Percentiles rank a stretch among this genome's conserved stretches.
These are phyloP conservation scores for Morella rubra DNA, from an alignment of 306 rosid species.

Conservation along the genomic window DNA sequence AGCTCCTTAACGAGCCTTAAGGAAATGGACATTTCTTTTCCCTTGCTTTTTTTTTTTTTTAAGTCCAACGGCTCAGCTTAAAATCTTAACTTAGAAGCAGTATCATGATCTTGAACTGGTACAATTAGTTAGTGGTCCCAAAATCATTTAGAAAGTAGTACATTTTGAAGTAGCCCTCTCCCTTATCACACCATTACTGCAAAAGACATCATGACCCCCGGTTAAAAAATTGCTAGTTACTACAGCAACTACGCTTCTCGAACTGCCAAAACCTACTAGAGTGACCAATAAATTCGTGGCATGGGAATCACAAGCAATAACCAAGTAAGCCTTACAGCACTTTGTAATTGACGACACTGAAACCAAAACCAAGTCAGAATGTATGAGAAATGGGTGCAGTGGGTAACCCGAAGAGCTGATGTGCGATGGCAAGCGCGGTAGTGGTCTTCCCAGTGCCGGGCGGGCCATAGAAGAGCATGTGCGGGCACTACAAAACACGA, in stretches of 20 bases:
- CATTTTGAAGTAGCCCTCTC: too few relatives aligned
- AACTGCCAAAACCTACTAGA: too few relatives aligned
- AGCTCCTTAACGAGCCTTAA: too few relatives aligned
- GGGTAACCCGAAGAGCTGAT: slow-evolving; percentile 74
- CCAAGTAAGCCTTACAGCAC: background rate
- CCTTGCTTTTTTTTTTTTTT: background rate
- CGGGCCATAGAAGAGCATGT: slow-evolving; percentile 96
- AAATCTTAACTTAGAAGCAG: background rate
- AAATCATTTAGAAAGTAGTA: background rate
- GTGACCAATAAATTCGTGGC: too few relatives aligned
- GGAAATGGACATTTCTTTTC: too few relatives aligned
- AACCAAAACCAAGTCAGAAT: background rate
- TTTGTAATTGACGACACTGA: background rate
- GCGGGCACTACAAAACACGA: slow-evolving; percentile 61
- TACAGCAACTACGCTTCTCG: too few relatives aligned
- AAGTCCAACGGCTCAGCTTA: background rate
- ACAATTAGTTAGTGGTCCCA: background rate
- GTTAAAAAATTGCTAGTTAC: too few relatives aligned
- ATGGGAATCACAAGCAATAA: too few relatives aligned
- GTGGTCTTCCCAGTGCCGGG: slow-evolving; percentile 97
- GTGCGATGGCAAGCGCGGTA: slow-evolving; percentile 88
- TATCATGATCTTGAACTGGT: background rate
- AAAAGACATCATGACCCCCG: too few relatives aligned
- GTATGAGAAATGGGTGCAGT: background rate
- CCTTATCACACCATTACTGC: too few relatives aligned